Evolutionary conservation across 1,139 yeast species (phyloP).

Genomic region (Geotrichum armillariae): DNA sequence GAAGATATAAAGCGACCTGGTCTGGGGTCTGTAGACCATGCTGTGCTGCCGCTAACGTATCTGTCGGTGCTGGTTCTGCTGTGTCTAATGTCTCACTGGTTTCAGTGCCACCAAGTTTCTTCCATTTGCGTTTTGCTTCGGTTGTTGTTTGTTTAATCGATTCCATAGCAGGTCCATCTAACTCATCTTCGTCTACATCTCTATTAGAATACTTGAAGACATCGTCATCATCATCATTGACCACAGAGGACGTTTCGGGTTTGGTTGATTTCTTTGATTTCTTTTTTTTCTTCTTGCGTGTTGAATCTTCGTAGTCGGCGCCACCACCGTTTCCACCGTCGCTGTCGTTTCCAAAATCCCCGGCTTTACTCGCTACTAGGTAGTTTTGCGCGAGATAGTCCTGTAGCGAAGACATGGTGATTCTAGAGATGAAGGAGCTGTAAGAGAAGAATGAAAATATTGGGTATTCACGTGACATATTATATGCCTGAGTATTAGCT

Average conservation of each 20-base stretch:
- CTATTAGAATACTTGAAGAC: conserved; percentile 20
- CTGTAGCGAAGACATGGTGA: conserved; percentile 47
- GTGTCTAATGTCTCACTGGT: not conserved
- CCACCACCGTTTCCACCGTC: conserved; percentile 17
- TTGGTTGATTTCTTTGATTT: conserved; percentile 25
- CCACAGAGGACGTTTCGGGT: conserved; percentile 10
- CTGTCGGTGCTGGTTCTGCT: conserved; percentile 10
- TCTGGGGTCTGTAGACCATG: conserved; percentile 49
- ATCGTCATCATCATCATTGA: conserved; percentile 32
- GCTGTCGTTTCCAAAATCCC: conserved; percentile 34
- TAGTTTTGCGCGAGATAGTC: conserved; percentile 56
- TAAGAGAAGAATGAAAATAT: too few species aligned
- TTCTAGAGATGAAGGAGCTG: not conserved
- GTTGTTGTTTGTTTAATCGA: conserved; percentile 33
- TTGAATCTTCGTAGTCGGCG: conserved; percentile 8
- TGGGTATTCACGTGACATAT: not conserved
- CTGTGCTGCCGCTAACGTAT: not conserved
- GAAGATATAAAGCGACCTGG: conserved; percentile 41
- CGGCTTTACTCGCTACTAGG: conserved; percentile 32
- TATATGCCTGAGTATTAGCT: too few species aligned
- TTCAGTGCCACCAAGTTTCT: conserved; percentile 17
- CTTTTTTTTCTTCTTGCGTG: conserved; percentile 26
- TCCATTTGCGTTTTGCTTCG: conserved; percentile 31
- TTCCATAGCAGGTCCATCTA: conserved; percentile 7
- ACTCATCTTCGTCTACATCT: conserved; percentile 24